Base-by-base conservation (phyloP, 1,284 basidiomycete species). In the Trametes pubescens region DNA sequence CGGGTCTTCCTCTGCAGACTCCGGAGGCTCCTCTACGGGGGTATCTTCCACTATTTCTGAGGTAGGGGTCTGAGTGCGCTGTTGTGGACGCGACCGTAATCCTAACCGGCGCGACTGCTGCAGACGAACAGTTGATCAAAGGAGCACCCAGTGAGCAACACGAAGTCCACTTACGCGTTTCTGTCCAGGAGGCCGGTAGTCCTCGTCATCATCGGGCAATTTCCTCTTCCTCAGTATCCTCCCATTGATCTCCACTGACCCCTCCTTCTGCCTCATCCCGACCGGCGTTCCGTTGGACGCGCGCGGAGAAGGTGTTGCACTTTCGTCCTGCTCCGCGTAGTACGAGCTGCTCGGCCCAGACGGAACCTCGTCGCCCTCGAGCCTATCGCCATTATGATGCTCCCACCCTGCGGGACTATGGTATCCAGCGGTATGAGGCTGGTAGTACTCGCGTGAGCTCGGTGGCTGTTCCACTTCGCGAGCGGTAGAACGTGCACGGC, bases 181-280 rank as follows among this genome's bases (percentile, higher is more conserved):
- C 57, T 79, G 77, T 37, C 72, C 78, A 9, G 84, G 81, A 62
- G 84, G 82, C 40, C 81, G 79, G 71, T 87, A 85, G 67, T 88
- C 87, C 16, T 80, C 78, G 66, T 86, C 85, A 52, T 84, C 81
- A 62, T 83, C 79, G 67, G 52, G 72, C 73, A 69, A 81, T 65
- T 84, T 84, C 55, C 84, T 82, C 78, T 86, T 90, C 76, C 75
- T 77, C 65, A 62, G 32, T 13, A 57, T 57, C 37, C 81, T 82
- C 16, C 81, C 78, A 35, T 79, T 72, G 35, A 74, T 74, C 49
- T 81, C 81, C 38, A 77, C 77, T 65, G 80, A 79, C 18, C 74
- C 78, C 14, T 80, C 80, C 65, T 76, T 78, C 57, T 76, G 76
- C 63, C 75, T 72, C 62, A 65, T 53, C 69, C 72, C 74, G 14